These are phyloP conservation scores for Rhizopogon vinicolor DNA, from an alignment of 768 basidiomycete genomes.

Conservation along the genomic window DNA sequence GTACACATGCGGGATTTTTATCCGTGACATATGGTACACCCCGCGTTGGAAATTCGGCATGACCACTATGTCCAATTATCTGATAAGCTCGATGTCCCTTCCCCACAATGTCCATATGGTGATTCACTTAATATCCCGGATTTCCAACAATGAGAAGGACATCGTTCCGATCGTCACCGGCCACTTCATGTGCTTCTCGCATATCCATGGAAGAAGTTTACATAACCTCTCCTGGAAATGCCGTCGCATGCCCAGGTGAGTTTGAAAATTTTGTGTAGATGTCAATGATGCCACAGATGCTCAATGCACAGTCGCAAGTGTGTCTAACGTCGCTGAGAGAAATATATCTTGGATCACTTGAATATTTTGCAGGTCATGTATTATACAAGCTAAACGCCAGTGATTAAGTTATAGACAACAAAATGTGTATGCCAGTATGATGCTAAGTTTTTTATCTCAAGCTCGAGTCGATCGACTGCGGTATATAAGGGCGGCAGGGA, in stretches of 20 bases:
- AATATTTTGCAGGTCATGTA: constrained; percentile 23
- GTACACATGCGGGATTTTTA: background rate
- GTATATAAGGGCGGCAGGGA: too few species aligned
- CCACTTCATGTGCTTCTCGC: constrained; percentile 42
- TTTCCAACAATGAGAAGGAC: constrained; percentile 31
- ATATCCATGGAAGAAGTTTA: constrained; percentile 35
- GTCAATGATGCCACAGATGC: constrained; percentile 26
- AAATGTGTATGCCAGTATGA: background rate
- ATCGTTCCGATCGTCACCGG: constrained; percentile 55
- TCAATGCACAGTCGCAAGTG: constrained; percentile 49
- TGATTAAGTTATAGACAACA: too few species aligned
- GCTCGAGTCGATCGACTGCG: too few species aligned
- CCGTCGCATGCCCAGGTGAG: constrained; percentile 38
- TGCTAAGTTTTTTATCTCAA: too few species aligned
- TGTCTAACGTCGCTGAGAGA: constrained; percentile 48
- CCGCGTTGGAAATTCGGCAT: constrained; percentile 23
- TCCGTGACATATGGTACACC: constrained; percentile 26
- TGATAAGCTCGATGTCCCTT: constrained; percentile 8
- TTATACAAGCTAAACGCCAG: too few species aligned
- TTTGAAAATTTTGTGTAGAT: background rate
- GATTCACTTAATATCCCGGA: constrained; percentile 11
- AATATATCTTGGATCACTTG: constrained; percentile 48
- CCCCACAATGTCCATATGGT: background rate
- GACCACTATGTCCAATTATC: constrained; percentile 23
- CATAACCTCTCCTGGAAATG: constrained; percentile 34